Conservation (phyloP, 2,329 filamentous ascomycete species). For the Penicillium sclerotiorum region DNA sequence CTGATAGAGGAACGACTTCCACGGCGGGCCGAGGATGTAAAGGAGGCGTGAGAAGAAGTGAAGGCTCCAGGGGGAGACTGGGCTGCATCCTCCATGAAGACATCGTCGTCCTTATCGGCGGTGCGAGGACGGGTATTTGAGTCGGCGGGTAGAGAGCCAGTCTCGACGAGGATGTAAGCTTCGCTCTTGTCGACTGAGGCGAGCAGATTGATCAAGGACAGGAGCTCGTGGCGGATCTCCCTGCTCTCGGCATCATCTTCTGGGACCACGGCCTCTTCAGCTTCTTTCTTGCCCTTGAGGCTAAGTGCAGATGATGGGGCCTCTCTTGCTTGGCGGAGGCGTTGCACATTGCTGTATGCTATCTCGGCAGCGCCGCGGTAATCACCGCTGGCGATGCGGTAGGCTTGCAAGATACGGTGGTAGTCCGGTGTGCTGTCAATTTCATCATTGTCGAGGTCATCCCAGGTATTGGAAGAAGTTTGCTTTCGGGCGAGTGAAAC, state of each 20-base stretch:
- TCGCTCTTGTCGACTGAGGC: slow-evolving; percentile 82
- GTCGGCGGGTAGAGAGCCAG: slow-evolving; percentile 29
- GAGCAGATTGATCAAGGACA: slow-evolving; percentile 91
- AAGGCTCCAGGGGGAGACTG: slow-evolving; percentile 19
- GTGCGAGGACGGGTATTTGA: slow-evolving; percentile 50
- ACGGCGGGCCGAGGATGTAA: slow-evolving; percentile 22
- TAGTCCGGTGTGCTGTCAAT: slow-evolving; percentile 63
- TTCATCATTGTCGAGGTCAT: slow-evolving; percentile 40
- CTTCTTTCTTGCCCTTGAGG: slow-evolving; percentile 39
- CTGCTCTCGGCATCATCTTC: slow-evolving; percentile 55
- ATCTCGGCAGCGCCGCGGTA: slow-evolving; percentile 74
- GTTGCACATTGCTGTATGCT: slow-evolving; percentile 59
- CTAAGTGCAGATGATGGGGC: slow-evolving; percentile 36
- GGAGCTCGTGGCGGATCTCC: slow-evolving; percentile 67
- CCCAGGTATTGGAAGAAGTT: slow-evolving; percentile 58
- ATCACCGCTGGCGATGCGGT: slow-evolving; percentile 80
- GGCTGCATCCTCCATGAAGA: slow-evolving; percentile 43
- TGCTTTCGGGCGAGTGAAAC: slow-evolving; percentile 70
- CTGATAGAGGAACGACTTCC: slow-evolving; percentile 26
- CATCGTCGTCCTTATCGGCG: slow-evolving; percentile 44
- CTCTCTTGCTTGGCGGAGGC: slow-evolving; percentile 46
- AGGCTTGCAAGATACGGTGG: slow-evolving; percentile 88
- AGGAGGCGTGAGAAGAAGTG: slow-evolving; percentile 21
- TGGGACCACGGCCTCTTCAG: slow-evolving; percentile 29
- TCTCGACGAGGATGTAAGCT: slow-evolving; percentile 68